A percentile compares a stretch with the other conserved stretches of the same genome.
phyloP scores from a whole-genome alignment of 495 filamentous ascomycete species.

The Penicillium egyptiacum region DNA sequence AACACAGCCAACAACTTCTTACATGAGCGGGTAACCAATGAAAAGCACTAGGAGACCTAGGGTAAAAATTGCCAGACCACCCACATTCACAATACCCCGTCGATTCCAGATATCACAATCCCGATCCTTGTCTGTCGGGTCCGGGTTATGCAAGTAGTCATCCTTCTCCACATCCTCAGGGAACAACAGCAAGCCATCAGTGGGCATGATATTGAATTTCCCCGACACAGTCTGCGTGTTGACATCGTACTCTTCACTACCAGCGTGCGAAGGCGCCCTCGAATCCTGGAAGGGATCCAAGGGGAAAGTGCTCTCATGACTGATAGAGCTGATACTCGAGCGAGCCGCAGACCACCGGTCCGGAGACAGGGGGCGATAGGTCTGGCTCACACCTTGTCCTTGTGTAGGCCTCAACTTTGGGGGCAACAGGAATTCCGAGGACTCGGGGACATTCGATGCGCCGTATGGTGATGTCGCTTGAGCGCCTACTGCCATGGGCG shows the following conservation, averaged over 20 bases:
- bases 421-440: conserved; percentile 60
- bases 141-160: conserved; percentile 73
- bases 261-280: conserved; percentile 58
- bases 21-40: conserved; percentile 74
- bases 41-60: conserved; percentile 66
- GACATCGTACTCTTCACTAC: conserved; percentile 64
- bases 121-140: conserved; percentile 61
- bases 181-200: conserved; percentile 66
- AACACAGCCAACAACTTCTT: conserved; percentile 28
- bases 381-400: not conserved
- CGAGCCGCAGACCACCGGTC: conserved; percentile 15
- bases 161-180: conserved; percentile 79
- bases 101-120: conserved; percentile 69
- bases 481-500: conserved; percentile 10
- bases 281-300: conserved; percentile 54
- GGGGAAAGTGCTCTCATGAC: conserved; percentile 51
- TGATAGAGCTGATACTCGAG: conserved; percentile 39
- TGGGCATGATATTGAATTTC: conserved; percentile 76
- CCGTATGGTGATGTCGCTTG: conserved; percentile 33
- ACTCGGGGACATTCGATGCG: conserved; percentile 45
- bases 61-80: conserved; percentile 61
- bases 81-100: conserved; percentile 66
- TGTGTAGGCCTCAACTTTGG: conserved; percentile 38
- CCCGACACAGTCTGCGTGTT: conserved; percentile 78
- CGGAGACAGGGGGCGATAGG: conserved; percentile 1